phyloP scores from a whole-genome alignment of 768 basidiomycete genomes.

The Mycena indigotica region DNA sequence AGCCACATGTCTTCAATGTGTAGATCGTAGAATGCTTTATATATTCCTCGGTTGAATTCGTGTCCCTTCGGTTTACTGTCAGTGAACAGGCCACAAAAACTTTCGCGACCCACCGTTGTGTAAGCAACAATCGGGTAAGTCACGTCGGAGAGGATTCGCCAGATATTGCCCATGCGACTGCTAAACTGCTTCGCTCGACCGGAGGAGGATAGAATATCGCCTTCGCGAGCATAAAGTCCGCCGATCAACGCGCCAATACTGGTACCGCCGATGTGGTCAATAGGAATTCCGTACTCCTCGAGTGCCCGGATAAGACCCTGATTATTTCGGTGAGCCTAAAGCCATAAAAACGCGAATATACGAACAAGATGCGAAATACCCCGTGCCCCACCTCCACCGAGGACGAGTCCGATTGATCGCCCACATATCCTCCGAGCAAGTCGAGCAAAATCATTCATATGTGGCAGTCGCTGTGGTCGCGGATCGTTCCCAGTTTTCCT shows the following conservation, averaged over 20 bases:
- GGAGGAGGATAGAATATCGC: constrained; percentile 81
- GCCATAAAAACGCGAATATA: background rate
- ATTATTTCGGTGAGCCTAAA: background rate
- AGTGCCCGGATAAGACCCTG: constrained; percentile 92
- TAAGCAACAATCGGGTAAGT: constrained; percentile 92
- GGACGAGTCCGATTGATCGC: constrained; percentile 88
- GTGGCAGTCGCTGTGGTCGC: constrained; percentile 75
- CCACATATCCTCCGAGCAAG: constrained; percentile 91
- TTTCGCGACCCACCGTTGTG: constrained; percentile 60
- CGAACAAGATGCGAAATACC: constrained; percentile 52
- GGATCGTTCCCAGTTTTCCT: constrained; percentile 63
- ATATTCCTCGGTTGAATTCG: constrained; percentile 92
- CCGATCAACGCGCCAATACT: constrained; percentile 93
- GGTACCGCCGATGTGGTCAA: constrained; percentile 90
- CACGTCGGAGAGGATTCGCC: constrained; percentile 91
- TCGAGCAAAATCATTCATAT: constrained; percentile 89
- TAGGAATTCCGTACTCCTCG: constrained; percentile 89
- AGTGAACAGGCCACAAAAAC: constrained; percentile 1
- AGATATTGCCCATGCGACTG: constrained; percentile 89
- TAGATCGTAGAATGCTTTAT: constrained; percentile 93
- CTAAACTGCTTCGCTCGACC: constrained; percentile 92
- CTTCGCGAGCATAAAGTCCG: constrained; percentile 93
- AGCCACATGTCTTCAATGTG: constrained; percentile 99
- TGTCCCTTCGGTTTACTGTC: constrained; percentile 66
- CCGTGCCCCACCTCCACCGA: constrained; percentile 97